phyloP scores from a whole-genome alignment of 345 rosid genomes.

The Toxicodendron radicans region DNA sequence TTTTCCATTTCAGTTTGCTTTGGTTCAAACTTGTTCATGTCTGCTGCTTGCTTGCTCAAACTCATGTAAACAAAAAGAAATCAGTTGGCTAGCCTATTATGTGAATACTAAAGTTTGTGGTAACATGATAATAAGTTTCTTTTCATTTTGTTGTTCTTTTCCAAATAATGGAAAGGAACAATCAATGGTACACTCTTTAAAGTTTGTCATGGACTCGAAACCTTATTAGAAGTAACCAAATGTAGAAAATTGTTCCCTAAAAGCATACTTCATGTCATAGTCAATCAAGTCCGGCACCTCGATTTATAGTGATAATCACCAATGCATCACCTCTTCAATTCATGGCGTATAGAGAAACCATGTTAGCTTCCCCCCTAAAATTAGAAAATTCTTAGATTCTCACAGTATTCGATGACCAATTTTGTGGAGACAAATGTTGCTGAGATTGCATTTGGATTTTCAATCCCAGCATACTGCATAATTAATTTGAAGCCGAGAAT shows the following conservation, averaged over 20 bases:
- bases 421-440: constrained; percentile 44
- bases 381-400: constrained; percentile 24
- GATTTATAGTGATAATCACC: background rate
- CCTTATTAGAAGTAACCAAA: background rate
- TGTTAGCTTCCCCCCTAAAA: constrained; percentile 26
- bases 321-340: constrained; percentile 44
- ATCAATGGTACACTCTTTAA: too few relatives aligned
- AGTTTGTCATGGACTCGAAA: too few relatives aligned
- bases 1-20: background rate
- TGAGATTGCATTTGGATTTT: constrained; percentile 43
- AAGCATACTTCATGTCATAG: constrained; percentile 30
- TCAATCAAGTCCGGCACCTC: background rate
- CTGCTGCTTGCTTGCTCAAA: background rate
- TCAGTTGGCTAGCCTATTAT: background rate
- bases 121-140: background rate
- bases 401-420: constrained; percentile 31
- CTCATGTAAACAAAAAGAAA: background rate
- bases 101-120: constrained; percentile 1
- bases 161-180: too few relatives aligned
- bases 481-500: too few relatives aligned
- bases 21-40: background rate
- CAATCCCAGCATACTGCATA: background rate
- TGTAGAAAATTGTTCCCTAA: constrained; percentile 16
- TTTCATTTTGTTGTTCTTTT: too few relatives aligned
- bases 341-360: constrained; percentile 22